Base-by-base conservation (phyloP, 768 basidiomycete species). In the Cystoderma amianthinum region DNA sequence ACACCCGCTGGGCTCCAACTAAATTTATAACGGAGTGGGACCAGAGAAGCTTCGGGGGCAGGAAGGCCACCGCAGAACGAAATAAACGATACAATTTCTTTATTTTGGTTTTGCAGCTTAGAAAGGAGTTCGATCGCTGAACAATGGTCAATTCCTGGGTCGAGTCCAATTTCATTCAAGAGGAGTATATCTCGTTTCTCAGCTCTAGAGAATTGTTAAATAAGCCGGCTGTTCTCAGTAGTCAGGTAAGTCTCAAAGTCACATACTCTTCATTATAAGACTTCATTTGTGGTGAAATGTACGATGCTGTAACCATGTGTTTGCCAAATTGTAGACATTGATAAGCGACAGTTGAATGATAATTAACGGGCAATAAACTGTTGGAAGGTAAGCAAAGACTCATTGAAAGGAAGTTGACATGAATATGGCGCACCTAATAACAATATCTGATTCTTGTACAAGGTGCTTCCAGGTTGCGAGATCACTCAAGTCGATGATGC, bases 1-100 rank as follows among this genome's bases (percentile, higher is more conserved):
- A 95, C 92, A 4, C 90, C 93, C 43, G 80, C 71, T 0, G 94
- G 92, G 37, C 80, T 86, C 94, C 94, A 97, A 49, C 90, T 89
- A 55, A 92, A 92, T 55, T 93, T 95, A 54, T 95, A 93, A n/a
- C 82, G 72, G 7, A 94, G 63, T 2, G 91, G 90, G 12, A 84
- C 77, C 46, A 68, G 59, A 6, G 61, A 51, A 32, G 51, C 51
- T 15, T 85, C 85, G 0, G 88, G 88, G 1, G 84, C 82, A 0
- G 94, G 94, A 3, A 97, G 67, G 1, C 94, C 94, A 1, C 94
- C 94, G 42, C 94, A 97, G 69, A 94, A 94, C 1, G 89, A 92
- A 1, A 78, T 78, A 58, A 95, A 96, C 0, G 85, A 82, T 0
- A 72, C 54, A 7, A 91, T 68, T 11, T 64, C 57, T 56, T 79